A percentile compares a stretch with the other conserved stretches of the same genome.
Conservation (phyloP, 2,329 filamentous ascomycete genomes). For the Podosphaera fusca region DNA sequence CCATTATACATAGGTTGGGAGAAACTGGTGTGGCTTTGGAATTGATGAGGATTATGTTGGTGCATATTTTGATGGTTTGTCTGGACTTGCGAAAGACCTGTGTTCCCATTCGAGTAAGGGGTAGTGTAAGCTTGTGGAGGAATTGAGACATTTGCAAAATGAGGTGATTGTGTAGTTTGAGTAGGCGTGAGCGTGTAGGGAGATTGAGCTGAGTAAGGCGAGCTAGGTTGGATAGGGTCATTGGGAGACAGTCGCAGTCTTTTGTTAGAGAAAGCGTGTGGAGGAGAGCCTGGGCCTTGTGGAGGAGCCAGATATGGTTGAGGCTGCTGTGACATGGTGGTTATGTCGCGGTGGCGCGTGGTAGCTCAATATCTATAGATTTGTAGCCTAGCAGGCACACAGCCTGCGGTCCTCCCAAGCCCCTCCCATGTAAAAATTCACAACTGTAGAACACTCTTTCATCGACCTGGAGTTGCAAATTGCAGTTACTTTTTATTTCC, state of each 20-base stretch:
- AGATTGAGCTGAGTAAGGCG: constrained; percentile 30
- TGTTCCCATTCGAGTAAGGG: constrained; percentile 15
- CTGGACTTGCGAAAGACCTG: constrained; percentile 10
- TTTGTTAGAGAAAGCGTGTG: constrained; percentile 47
- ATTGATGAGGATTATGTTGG: not conserved
- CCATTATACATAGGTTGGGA: constrained; percentile 4
- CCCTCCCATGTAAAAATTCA: constrained; percentile 11
- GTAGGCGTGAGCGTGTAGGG: constrained; percentile 18
- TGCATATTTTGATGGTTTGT: constrained; percentile 9
- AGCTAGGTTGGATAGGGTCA: constrained; percentile 41
- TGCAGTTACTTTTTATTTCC: too few species aligned
- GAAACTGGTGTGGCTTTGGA: not conserved
- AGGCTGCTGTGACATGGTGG: constrained; percentile 16
- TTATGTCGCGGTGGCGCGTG: not conserved
- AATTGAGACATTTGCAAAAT: constrained; percentile 14
- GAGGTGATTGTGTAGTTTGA: constrained; percentile 8
- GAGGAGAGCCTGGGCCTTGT: constrained; percentile 33
- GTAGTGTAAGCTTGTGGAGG: constrained; percentile 15
- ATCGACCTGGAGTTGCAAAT: too few species aligned
- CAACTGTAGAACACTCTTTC: not conserved
- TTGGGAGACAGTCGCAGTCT: constrained; percentile 48
- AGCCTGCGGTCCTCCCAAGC: constrained; percentile 11
- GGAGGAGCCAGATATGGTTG: constrained; percentile 21
- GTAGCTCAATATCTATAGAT: not conserved
- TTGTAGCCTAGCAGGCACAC: constrained; percentile 14